A percentile compares a stretch with the other conserved stretches of the same genome.
These are phyloP conservation scores for Elasticomyces elasticus DNA, from an alignment of 495 filamentous ascomycete species.

Conservation along the genomic window DNA sequence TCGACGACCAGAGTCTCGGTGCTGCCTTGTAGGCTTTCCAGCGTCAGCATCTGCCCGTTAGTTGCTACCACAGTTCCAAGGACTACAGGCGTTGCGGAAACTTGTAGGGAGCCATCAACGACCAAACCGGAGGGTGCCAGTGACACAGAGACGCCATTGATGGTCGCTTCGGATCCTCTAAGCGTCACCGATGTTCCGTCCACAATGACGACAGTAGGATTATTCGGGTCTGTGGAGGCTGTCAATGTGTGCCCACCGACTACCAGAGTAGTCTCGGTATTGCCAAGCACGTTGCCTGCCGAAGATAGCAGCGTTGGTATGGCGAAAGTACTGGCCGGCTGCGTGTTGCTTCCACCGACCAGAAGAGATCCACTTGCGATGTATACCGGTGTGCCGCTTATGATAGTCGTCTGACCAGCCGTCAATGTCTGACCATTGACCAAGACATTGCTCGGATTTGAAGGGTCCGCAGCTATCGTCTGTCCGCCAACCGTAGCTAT, in stretches of 20 bases:
- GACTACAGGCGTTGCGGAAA: neutral
- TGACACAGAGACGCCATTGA: neutral
- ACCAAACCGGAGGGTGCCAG: neutral
- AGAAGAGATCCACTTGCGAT: neutral
- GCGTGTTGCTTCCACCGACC: neutral
- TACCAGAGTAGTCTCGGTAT: neutral
- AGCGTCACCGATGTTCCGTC: neutral
- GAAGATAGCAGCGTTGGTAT: neutral
- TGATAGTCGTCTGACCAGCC: neutral
- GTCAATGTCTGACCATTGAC: constrained; percentile 1
- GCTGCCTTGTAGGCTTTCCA: neutral
- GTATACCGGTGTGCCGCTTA: neutral
- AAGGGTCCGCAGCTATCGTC: neutral
- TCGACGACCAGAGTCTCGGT: neutral
- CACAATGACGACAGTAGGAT: neutral
- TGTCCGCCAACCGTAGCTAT: neutral
- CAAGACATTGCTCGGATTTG: neutral
- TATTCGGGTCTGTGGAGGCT: neutral
- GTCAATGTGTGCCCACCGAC: constrained; percentile 1
- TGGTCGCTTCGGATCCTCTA: neutral
- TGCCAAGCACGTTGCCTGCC: neutral
- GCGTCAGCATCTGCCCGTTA: neutral
- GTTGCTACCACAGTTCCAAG: neutral
- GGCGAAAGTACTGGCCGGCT: neutral
- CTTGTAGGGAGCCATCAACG: neutral